A percentile compares a stretch with the other conserved stretches of the same genome.
Conservation (phyloP, 805 yeast species). For the Lipomyces japonicus region DNA sequence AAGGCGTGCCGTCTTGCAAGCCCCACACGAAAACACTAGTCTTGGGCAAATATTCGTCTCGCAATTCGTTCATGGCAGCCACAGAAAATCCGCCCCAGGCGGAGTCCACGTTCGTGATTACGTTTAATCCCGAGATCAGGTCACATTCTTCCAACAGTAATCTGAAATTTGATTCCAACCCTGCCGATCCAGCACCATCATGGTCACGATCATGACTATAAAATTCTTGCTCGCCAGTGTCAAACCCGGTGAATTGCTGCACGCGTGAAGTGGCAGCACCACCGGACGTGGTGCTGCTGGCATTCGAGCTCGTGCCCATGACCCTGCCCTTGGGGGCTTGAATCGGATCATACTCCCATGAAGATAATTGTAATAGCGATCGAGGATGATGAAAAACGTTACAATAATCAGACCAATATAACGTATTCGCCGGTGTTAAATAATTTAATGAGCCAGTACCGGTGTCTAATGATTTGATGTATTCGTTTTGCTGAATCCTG, state of each 20-base stretch:
- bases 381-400: constrained; percentile 63
- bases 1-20: constrained; percentile 30
- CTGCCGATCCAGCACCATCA: constrained; percentile 41
- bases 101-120: constrained; percentile 65
- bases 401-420: constrained; percentile 78
- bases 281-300: background rate
- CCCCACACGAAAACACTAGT: constrained; percentile 48
- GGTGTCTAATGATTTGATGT: constrained; percentile 60
- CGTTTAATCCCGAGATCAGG: constrained; percentile 62
- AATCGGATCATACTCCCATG: constrained; percentile 54
- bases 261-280: background rate
- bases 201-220: constrained; percentile 37
- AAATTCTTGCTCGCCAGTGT: constrained; percentile 63
- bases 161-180: constrained; percentile 58
- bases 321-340: constrained; percentile 36
- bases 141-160: constrained; percentile 71
- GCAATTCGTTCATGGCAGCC: constrained; percentile 49
- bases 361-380: constrained; percentile 49
- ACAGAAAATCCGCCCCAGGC: constrained; percentile 81
- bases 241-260: constrained; percentile 33
- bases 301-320: constrained; percentile 35
- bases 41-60: constrained; percentile 68
- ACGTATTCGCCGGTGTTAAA: constrained; percentile 44
- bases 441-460: constrained; percentile 26
- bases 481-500: constrained; percentile 49